Evolutionary conservation across 2,329 filamentous ascomycete species (phyloP), one percentile per base, ranked within the genome.

Genomic region (Venturia nashicola): DNA sequence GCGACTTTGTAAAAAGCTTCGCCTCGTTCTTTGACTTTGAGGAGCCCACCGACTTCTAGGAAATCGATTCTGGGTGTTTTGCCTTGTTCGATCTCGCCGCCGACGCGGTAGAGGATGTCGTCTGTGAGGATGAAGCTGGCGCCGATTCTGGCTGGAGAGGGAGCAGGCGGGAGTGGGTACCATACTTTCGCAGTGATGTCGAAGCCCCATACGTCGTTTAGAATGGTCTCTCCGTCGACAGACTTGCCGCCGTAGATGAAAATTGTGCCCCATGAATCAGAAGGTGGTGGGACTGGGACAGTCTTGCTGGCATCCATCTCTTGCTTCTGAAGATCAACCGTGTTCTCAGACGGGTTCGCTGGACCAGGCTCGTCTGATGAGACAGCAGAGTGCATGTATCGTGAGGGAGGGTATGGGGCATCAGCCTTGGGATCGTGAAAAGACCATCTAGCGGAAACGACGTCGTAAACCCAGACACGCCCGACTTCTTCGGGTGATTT

Each of bases 131-230:
- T 75, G 8, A 82, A 72, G 48, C 75, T 76, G 0, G 76, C 70
- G 23, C 71, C 72, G 55, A 72, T 68, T 27, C 70, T 65, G 6
- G 71, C 68, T 3, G 76, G 72, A 0, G 74, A 74, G 0, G 78
- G 75, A 2, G 78, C 75, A 0, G 75, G 70, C 0, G 82, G 81
- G 11, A 85, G 74, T 42, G 76, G 74, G 2, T 75, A 77, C 82
- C 82, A 85, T 0, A 76, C 78, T 5, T 76, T 73, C 2, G 76
- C 74, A 32, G 72, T 72, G 51, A 82, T 75, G 64, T 83, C 78
- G 68, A 82, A 83, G 40, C 79, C 73, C 75, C 82, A 82, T 9
- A 77, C 76, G 67, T 84, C 82, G 9, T 73, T 75, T 12, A 76
- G 66, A 1, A 61, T 32, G 11, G 32, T 43, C 16, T 23, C 43